Conservation (phyloP, 2,329 filamentous ascomycete species). For the Phialemoniopsis sp. region DNA sequence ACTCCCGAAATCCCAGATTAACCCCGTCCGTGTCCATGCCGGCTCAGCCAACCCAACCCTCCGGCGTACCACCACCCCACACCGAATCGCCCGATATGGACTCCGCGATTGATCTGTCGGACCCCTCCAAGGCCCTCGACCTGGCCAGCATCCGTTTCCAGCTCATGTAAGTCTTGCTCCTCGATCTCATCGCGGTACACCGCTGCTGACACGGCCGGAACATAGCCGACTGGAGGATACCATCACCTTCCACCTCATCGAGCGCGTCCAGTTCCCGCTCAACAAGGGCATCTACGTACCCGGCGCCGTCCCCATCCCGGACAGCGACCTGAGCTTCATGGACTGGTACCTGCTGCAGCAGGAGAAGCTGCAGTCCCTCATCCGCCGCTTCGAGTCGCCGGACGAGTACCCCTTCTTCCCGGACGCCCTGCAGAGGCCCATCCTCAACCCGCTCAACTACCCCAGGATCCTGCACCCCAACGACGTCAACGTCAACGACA, state of each 20-base stretch:
- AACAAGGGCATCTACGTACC: constrained; percentile 84
- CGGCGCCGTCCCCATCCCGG: constrained; percentile 74
- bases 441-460: constrained; percentile 85
- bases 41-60: too few species aligned
- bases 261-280: constrained; percentile 94
- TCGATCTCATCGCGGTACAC: background rate
- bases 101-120: constrained; percentile 79
- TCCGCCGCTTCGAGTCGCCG: constrained; percentile 91
- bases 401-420: constrained; percentile 99
- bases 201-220: too few species aligned
- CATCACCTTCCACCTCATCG: constrained; percentile 94
- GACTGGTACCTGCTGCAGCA: constrained; percentile 93
- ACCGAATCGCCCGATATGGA: constrained; percentile 61
- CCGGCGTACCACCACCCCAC: too few species aligned
- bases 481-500: constrained; percentile 82
- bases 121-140: constrained; percentile 81
- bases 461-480: constrained; percentile 84
- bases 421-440: constrained; percentile 69
- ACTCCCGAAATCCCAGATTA: too few species aligned
- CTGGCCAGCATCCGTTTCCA: constrained; percentile 90
- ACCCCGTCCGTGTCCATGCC: too few species aligned
- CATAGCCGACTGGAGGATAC: constrained; percentile 90
- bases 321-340: constrained; percentile 72
- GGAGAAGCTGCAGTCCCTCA: constrained; percentile 85
- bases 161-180: constrained; percentile 63